Evolutionary conservation across 2,329 filamentous ascomycete species (phyloP).

Genomic region (Talaromyces pinophilus): DNA sequence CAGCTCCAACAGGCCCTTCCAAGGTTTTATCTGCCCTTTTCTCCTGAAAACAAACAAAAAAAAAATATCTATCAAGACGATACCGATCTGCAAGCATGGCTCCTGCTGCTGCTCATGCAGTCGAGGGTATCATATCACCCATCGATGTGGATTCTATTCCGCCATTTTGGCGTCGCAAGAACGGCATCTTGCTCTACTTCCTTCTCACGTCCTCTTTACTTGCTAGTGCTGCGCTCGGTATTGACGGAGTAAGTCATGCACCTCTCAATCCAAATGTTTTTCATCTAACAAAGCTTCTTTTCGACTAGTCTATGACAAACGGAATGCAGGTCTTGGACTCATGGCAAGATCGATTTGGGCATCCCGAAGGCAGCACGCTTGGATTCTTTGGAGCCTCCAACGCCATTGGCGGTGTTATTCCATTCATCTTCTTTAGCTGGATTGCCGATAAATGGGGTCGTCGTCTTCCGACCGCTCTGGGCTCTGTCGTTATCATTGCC

Average conservation of each 20-base stretch:
- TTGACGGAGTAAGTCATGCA: constrained; percentile 42
- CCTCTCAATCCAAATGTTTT: neutral
- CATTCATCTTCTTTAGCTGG: constrained; percentile 29
- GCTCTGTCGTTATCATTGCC: constrained; percentile 38
- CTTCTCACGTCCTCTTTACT: constrained; percentile 48
- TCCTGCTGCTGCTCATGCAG: constrained; percentile 30
- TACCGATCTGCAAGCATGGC: constrained; percentile 24
- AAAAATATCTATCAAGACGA: neutral
- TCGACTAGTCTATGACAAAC: constrained; percentile 49
- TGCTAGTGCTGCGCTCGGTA: constrained; percentile 46
- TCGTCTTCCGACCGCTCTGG: constrained; percentile 30
- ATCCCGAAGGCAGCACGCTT: constrained; percentile 29
- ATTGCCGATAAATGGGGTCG: constrained; percentile 30
- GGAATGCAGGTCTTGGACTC: constrained; percentile 48
- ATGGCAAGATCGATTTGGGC: constrained; percentile 42
- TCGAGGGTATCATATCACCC: constrained; percentile 28
- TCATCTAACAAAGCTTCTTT: constrained; percentile 26
- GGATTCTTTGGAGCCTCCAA: constrained; percentile 31
- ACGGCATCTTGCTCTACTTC: constrained; percentile 48
- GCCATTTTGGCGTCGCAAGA: constrained; percentile 36
- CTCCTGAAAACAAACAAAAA: neutral
- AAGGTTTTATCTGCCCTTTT: neutral
- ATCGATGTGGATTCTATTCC: constrained; percentile 28
- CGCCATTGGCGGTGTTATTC: constrained; percentile 29
- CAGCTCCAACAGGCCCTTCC: neutral